Percentiles rank a stretch among this genome's conserved stretches.
These are phyloP conservation scores for Mariannaea sp. DNA, from an alignment of 2,329 filamentous ascomycete species.

Conservation along the genomic window DNA sequence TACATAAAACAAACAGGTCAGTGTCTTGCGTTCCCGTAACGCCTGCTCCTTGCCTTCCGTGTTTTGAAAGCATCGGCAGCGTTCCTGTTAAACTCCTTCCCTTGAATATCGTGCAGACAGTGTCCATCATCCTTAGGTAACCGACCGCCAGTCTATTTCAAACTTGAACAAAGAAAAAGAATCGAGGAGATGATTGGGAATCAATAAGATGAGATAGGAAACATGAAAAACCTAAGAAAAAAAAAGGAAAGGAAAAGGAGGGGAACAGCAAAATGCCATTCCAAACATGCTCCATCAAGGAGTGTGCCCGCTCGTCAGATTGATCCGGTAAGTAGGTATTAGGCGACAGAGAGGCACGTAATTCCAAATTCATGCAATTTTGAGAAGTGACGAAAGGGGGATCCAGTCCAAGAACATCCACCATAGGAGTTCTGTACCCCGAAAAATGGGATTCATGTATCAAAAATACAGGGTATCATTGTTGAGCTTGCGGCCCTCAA, in stretches of 20 bases:
- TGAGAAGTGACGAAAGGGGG: constrained; percentile 11
- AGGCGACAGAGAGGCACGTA: constrained; percentile 28
- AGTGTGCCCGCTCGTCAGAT: constrained; percentile 25
- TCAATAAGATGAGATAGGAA: constrained; percentile 22
- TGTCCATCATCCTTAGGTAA: constrained; percentile 37
- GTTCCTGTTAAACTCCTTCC: constrained; percentile 36
- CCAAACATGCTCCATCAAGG: constrained; percentile 37
- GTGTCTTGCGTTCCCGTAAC: constrained; percentile 37
- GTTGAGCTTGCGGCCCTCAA: constrained; percentile 15
- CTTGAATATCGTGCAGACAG: constrained; percentile 36
- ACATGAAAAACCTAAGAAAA: constrained; percentile 12
- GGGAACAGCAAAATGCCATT: constrained; percentile 27
- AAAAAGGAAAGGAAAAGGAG: constrained; percentile 20
- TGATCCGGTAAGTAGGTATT: constrained; percentile 24
- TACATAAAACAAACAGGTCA: constrained; percentile 34
- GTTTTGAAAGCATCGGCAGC: constrained; percentile 25
- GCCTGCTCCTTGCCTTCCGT: constrained; percentile 27
- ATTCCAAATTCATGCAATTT: constrained; percentile 28
- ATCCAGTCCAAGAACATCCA: constrained; percentile 32
- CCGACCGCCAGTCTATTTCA: constrained; percentile 38
- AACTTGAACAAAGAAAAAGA: constrained; percentile 34
- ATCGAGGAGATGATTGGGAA: constrained; percentile 32
- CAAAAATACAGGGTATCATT: constrained; percentile 35
- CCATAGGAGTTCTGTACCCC: constrained; percentile 22
- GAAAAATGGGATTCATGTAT: constrained; percentile 17